phyloP scores from a whole-genome alignment of 2,329 filamentous ascomycete genomes.

The Talaromyces funiculosus region DNA sequence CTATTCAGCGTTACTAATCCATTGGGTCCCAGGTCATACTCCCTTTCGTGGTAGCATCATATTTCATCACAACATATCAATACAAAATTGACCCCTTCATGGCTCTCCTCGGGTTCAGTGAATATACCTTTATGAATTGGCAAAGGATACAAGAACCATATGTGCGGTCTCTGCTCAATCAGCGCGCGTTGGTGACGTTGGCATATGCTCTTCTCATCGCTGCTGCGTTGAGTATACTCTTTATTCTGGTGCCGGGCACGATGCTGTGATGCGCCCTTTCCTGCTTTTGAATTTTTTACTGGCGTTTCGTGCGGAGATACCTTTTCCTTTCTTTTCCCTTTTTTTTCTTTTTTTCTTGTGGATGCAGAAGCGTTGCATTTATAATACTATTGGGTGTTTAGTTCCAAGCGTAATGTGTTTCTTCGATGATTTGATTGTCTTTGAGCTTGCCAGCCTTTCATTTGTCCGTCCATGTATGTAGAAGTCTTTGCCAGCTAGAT shows the following conservation, averaged over 20 bases:
- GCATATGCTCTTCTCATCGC: constrained; percentile 69
- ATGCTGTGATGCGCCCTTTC: not conserved
- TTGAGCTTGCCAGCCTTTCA: not conserved
- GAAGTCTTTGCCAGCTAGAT: constrained; percentile 2
- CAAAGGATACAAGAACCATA: constrained; percentile 84
- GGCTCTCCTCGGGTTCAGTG: constrained; percentile 82
- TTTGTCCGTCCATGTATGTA: not conserved
- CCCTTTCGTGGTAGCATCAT: constrained; percentile 86
- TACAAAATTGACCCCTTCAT: constrained; percentile 92
- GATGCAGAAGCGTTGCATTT: constrained; percentile 7
- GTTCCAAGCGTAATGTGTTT: not conserved
- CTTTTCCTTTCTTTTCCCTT: not conserved
- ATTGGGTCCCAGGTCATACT: constrained; percentile 58
- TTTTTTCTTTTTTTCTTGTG: not conserved
- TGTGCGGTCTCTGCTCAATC: constrained; percentile 76
- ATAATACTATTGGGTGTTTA: not conserved
- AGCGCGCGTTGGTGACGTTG: constrained; percentile 76
- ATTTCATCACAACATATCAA: constrained; percentile 84
- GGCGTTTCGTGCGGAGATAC: constrained; percentile 13
- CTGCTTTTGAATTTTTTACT: not conserved
- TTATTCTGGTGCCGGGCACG: constrained; percentile 88
- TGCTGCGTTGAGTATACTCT: constrained; percentile 76
- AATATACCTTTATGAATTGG: constrained; percentile 95
- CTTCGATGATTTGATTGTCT: not conserved
- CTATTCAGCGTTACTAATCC: constrained; percentile 18